phyloP scores from a whole-genome alignment of 805 yeast species.

The Yamadazyma sp. region DNA sequence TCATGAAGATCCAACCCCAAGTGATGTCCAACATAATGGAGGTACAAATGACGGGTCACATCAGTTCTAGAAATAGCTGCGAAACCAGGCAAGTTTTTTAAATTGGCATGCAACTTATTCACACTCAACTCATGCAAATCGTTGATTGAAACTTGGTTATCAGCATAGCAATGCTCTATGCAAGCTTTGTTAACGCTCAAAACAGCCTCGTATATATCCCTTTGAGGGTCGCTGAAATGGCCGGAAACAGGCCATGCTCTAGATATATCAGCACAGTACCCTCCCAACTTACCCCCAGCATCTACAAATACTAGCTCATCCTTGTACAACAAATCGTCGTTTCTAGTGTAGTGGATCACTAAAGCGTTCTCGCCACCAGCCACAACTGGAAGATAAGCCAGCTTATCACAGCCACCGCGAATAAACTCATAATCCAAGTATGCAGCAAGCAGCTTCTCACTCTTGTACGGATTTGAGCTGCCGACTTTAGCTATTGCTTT shows the following conservation, averaged over 20 bases:
- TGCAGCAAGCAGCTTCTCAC: slow-evolving; percentile 78
- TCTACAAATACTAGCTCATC: slow-evolving; percentile 90
- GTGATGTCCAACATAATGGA: slow-evolving; percentile 95
- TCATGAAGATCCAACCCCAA: slow-evolving; percentile 92
- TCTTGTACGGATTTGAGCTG: slow-evolving; percentile 45
- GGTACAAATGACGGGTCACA: slow-evolving; percentile 59
- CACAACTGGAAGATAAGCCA: slow-evolving; percentile 93
- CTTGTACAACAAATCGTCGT: slow-evolving; percentile 74
- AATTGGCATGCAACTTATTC: slow-evolving; percentile 54
- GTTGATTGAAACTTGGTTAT: slow-evolving; percentile 54
- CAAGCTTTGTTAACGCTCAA: slow-evolving; percentile 78
- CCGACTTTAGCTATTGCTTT: slow-evolving; percentile 67
- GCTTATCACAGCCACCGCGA: slow-evolving; percentile 82
- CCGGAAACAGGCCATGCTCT: slow-evolving; percentile 94
- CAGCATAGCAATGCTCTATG: slow-evolving; percentile 64
- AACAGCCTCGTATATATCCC: slow-evolving; percentile 86
- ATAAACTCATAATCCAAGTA: slow-evolving; percentile 80
- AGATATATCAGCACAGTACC: slow-evolving; percentile 93
- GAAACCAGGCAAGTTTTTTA: slow-evolving; percentile 71
- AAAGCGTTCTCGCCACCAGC: slow-evolving; percentile 91
- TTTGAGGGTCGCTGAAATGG: slow-evolving; percentile 71
- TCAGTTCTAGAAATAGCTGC: slow-evolving; percentile 50
- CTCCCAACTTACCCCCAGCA: slow-evolving; percentile 92
- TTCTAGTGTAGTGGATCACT: slow-evolving; percentile 90
- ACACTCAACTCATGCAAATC: slow-evolving; percentile 77